These are phyloP conservation scores for Cantharellus anzutake DNA, from an alignment of 768 basidiomycete genomes.

Conservation along the genomic window DNA sequence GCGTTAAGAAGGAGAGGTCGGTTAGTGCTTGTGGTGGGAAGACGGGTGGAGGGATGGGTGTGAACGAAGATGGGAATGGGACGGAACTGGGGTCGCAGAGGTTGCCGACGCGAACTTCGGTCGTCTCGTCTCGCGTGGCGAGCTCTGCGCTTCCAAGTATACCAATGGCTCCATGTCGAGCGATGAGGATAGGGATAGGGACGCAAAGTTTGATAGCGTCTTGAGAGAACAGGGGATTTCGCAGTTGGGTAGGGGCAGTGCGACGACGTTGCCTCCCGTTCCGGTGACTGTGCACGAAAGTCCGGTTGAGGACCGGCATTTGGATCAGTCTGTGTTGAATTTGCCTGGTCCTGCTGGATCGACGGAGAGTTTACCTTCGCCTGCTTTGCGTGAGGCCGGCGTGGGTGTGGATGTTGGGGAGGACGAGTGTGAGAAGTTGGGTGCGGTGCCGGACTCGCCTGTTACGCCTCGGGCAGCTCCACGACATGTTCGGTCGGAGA, in stretches of 20 bases:
- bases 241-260: conserved; percentile 18
- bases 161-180: conserved; percentile 91
- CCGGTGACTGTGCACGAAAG: not conserved
- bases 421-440: too few relatives aligned
- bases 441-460: too few relatives aligned
- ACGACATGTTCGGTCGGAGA: too few relatives aligned
- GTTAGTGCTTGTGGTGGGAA: conserved; percentile 2
- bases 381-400: not conserved
- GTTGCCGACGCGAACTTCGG: conserved; percentile 2
- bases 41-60: not conserved
- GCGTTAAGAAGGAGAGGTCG: conserved; percentile 18
- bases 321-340: conserved; percentile 56
- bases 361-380: conserved; percentile 33
- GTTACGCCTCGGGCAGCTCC: too few relatives aligned
- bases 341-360: conserved; percentile 62
- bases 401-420: too few relatives aligned
- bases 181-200: conserved; percentile 85
- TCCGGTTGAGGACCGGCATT: conserved; percentile 9
- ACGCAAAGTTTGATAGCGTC: conserved; percentile 80
- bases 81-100: conserved; percentile 1
- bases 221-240: conserved; percentile 86
- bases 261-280: not conserved
- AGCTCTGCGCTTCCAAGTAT: too few relatives aligned
- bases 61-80: not conserved
- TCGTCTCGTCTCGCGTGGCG: not conserved